phyloP scores from a whole-genome alignment of 2,329 filamentous ascomycete species.

The Penicillium palitans region DNA sequence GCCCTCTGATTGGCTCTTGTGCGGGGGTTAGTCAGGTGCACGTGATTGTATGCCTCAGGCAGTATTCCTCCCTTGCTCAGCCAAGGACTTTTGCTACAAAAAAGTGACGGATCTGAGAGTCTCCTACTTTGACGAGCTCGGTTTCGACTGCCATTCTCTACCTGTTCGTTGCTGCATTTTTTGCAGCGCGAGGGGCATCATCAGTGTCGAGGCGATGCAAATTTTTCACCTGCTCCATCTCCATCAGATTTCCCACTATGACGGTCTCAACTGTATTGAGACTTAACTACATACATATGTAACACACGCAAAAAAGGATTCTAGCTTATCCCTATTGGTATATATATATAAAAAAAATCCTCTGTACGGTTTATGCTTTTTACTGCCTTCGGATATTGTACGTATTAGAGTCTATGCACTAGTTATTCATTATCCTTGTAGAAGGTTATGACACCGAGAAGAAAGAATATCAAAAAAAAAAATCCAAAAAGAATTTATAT shows the following conservation, averaged over 20 bases:
- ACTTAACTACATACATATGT: neutral
- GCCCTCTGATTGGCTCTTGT: constrained; percentile 21
- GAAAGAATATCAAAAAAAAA: neutral
- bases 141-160: neutral
- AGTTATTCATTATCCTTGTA: neutral
- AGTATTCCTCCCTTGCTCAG: neutral
- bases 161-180: neutral
- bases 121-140: neutral
- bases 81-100: neutral
- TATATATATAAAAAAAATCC: neutral
- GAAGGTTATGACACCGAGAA: neutral
- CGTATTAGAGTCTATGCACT: neutral
- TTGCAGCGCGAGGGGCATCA: neutral
- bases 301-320: neutral
- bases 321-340: neutral
- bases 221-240: no score
- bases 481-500: neutral
- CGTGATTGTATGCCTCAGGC: constrained; percentile 19
- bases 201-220: neutral
- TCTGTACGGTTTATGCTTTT: neutral
- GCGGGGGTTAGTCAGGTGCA: constrained; percentile 11
- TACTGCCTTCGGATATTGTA: neutral
- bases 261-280: neutral
- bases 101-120: neutral
- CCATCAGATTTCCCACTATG: neutral